Percentiles rank a stretch among this genome's conserved stretches.
Evolutionary conservation across 1,139 yeast genomes (phyloP).

Genomic region (Candida sp.): DNA sequence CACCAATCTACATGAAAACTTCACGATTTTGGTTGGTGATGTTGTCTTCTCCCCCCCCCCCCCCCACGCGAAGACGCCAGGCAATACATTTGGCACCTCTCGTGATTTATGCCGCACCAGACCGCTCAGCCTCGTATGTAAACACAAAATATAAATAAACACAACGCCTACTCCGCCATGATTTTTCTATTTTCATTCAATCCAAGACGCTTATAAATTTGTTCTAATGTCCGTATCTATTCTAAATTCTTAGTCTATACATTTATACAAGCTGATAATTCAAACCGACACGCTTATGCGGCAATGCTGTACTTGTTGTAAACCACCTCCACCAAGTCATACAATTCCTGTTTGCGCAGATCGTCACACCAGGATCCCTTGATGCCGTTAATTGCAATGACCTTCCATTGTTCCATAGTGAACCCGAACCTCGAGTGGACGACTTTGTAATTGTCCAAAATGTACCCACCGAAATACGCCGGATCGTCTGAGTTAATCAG

Average conservation of each 20-base stretch:
- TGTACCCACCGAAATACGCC: conserved; percentile 85
- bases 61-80: too few relatives aligned
- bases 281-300: not conserved
- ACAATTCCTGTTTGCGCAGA: conserved; percentile 52
- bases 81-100: too few relatives aligned
- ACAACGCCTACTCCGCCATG: too few relatives aligned
- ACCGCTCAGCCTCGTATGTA: too few relatives aligned
- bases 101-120: too few relatives aligned
- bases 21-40: too few relatives aligned
- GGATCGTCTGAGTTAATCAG: conserved; percentile 87
- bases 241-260: not conserved
- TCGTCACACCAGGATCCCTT: conserved; percentile 72
- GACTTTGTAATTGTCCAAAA: conserved; percentile 70
- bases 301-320: conserved; percentile 38
- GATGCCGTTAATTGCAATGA: conserved; percentile 61
- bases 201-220: too few relatives aligned
- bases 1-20: too few relatives aligned
- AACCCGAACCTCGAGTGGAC: conserved; percentile 71
- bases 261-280: not conserved
- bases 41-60: too few relatives aligned
- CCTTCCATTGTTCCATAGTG: conserved; percentile 57
- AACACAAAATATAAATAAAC: too few relatives aligned
- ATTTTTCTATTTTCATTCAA: not conserved
- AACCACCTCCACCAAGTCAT: conserved; percentile 48
- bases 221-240: not conserved